These are phyloP conservation scores for Mortierella antarctica DNA, from an alignment of 192 early-diverging fungal genomes.

Conservation along the genomic window DNA sequence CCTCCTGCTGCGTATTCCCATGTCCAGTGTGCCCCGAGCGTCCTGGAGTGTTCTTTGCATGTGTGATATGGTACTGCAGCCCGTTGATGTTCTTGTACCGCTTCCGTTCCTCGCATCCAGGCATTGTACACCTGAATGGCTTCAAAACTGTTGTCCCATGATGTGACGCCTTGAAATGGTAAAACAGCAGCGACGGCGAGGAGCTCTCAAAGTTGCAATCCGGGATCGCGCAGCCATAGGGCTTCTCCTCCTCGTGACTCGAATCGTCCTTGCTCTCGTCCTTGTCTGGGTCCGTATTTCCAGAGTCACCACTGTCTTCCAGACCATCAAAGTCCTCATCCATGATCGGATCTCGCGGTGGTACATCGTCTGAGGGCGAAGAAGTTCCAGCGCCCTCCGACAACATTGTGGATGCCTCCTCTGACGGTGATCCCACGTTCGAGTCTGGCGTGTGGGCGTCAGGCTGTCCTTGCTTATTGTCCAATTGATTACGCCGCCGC, in stretches of 20 bases:
- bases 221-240: conserved; percentile 47
- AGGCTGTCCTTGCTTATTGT: neutral
- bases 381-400: no score
- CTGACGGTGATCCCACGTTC: neutral
- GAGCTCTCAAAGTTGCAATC: conserved; percentile 40
- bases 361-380: conserved; percentile 9
- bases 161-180: conserved; percentile 50
- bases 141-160: conserved; percentile 60
- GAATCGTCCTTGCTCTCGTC: conserved; percentile 27
- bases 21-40: conserved; percentile 30
- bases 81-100: conserved; percentile 88
- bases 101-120: conserved; percentile 79
- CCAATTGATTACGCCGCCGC: conserved; percentile 42
- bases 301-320: conserved; percentile 9
- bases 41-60: conserved; percentile 59
- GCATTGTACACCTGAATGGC: conserved; percentile 80
- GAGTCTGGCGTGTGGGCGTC: neutral
- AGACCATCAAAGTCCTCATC: conserved; percentile 28
- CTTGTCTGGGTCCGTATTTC: neutral
- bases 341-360: conserved; percentile 8
- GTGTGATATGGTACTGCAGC: conserved; percentile 81
- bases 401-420: no score
- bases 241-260: conserved; percentile 36
- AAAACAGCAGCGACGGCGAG: conserved; percentile 40
- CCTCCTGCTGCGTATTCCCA: neutral